phyloP scores from a whole-genome alignment of 192 early-diverging fungal genomes.

The Backusella westeae region DNA sequence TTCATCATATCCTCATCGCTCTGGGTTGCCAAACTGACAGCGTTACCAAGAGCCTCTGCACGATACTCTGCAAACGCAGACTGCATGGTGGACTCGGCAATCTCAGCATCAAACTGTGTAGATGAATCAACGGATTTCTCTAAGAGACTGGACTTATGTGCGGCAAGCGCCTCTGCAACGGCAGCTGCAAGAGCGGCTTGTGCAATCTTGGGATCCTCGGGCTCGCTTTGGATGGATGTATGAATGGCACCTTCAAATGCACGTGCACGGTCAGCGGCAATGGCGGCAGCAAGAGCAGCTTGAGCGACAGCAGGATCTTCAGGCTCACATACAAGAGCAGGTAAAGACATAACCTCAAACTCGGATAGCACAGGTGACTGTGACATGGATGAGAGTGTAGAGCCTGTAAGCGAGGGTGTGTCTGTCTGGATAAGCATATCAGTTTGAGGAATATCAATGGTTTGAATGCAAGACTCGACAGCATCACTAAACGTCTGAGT shows the following conservation, averaged over 20 bases:
- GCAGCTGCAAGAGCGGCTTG: conserved; percentile 32
- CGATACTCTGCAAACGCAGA: not conserved
- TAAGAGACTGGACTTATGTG: not conserved
- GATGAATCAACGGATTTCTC: not conserved
- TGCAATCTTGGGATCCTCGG: conserved; percentile 17
- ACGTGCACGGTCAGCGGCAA: not conserved
- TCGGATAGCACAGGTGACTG: conserved; percentile 24
- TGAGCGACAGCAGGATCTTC: not conserved
- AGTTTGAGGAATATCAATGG: not conserved
- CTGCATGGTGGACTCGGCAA: not conserved
- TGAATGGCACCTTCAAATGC: not conserved
- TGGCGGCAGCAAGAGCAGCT: not conserved
- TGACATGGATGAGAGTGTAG: conserved; percentile 18
- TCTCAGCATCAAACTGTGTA: not conserved
- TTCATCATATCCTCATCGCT: not conserved
- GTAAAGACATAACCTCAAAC: conserved; percentile 19
- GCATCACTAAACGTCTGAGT: not conserved
- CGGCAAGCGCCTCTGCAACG: conserved; percentile 26
- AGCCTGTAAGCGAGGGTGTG: not conserved
- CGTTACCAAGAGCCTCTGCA: not conserved
- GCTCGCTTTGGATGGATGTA: conserved; percentile 2
- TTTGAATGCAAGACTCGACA: not conserved
- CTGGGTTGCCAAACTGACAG: not conserved
- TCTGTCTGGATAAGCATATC: not conserved
- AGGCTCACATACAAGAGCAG: not conserved